Evolutionary conservation across 1,284 basidiomycete species (phyloP).

Genomic region (Lignosus rhinocerotis): DNA sequence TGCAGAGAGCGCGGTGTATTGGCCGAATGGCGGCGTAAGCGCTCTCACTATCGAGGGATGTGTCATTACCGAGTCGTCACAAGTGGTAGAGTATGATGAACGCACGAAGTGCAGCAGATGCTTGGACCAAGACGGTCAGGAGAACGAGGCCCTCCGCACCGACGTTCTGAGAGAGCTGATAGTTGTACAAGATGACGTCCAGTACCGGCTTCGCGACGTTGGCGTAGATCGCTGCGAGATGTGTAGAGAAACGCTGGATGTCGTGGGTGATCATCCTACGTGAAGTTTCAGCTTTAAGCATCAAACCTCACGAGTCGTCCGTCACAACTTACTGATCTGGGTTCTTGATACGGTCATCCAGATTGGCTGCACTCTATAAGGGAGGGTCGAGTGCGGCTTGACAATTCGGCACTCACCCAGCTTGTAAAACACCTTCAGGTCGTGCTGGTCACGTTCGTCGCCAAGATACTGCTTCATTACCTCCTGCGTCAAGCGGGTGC

Average conservation of each 20-base stretch:
- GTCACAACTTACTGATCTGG: conserved; percentile 76
- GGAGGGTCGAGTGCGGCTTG: neutral
- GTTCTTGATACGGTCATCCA: conserved; percentile 96
- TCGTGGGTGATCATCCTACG: conserved; percentile 91
- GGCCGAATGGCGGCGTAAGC: conserved; percentile 92
- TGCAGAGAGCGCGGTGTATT: conserved; percentile 83
- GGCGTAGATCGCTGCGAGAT: conserved; percentile 92
- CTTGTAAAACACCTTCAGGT: conserved; percentile 89
- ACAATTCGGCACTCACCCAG: conserved; percentile 54
- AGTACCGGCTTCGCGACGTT: conserved; percentile 93
- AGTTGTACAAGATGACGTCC: conserved; percentile 96
- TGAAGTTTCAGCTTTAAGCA: conserved; percentile 5
- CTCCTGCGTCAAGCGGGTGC: conserved; percentile 84
- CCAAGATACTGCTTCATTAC: conserved; percentile 87
- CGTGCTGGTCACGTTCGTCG: conserved; percentile 59
- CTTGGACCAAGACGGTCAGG: conserved; percentile 84
- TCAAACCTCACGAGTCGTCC: neutral
- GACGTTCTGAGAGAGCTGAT: conserved; percentile 91
- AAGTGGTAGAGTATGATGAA: conserved; percentile 16
- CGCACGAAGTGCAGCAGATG: conserved; percentile 77
- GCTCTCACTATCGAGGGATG: conserved; percentile 60
- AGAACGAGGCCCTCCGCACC: conserved; percentile 92
- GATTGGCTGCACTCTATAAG: conserved; percentile 58
- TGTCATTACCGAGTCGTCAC: neutral
- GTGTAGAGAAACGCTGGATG: conserved; percentile 89